Conservation (phyloP, 2,329 filamentous ascomycete species). For the Aureobasidium sp. region DNA sequence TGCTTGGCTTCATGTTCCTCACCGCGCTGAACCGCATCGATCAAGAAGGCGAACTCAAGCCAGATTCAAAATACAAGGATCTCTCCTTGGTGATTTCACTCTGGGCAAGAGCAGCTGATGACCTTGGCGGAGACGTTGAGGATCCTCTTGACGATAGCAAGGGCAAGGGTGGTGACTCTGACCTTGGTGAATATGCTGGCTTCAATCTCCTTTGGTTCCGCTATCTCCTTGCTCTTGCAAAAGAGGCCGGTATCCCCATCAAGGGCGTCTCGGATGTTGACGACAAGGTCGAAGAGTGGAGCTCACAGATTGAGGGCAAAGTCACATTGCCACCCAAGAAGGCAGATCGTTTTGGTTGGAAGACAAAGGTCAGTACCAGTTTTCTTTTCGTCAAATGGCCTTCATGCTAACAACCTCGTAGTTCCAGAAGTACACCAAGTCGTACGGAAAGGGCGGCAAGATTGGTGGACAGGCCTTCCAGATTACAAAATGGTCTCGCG, state of each 20-base stretch:
- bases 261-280: neutral
- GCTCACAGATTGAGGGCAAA: neutral
- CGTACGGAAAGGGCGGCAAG: neutral
- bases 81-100: neutral
- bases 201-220: neutral
- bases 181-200: neutral
- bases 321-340: slow-evolving; percentile 1
- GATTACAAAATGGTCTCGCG: neutral
- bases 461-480: neutral
- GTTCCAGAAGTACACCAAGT: neutral
- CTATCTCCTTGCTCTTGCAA: neutral
- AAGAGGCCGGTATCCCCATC: neutral
- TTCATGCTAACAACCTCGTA: neutral
- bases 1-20: slow-evolving; percentile 1
- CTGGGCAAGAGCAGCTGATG: neutral
- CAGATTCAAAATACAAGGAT: neutral
- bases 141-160: neutral
- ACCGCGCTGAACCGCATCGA: neutral
- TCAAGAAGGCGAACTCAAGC: neutral
- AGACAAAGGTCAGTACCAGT: neutral
- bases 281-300: neutral
- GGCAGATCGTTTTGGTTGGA: slow-evolving; percentile 1
- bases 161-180: neutral
- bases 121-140: neutral
- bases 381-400: neutral